Base-by-base conservation (phyloP, 805 yeast genomes). In the Metschnikowia anglica region DNA sequence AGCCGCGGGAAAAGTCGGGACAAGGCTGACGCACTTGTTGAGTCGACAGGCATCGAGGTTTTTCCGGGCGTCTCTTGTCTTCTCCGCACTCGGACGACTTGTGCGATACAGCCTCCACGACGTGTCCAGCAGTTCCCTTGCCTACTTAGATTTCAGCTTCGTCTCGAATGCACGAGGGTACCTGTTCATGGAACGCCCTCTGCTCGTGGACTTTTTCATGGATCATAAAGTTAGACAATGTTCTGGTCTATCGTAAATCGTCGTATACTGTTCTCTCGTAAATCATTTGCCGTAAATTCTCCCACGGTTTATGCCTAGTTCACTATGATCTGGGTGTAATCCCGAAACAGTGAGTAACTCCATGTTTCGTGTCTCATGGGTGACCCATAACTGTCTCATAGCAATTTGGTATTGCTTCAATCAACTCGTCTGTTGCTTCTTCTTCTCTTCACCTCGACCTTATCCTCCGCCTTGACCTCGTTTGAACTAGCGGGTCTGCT, bases 1-100 rank as follows among this genome's bases (percentile, higher is more conserved):
- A 38, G 35, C 41, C 17, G 30, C 41, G 41, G 41, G 41, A 12
- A 13, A 38, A 38, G 8, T 12, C 42, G 42, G 42, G 42, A 27
- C 5, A 20, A 32, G 23, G 5, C 13, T 29, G 41, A 36, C 21
- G 18, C 29, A 17, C 15, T 9, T 18, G 12, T 17, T 32, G 42
- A 37, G 20, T 27, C 11, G 17, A 21, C 27, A 24, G 37, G 42
- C 42, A 20, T 31, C 26, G 26, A 21, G 29, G 37, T 32, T 39
- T 32, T 39, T 39, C 37, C 42, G 37, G 27, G 5, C 13, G 27
- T 28, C n/a, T 17, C 13, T 25, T 8, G 13, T 29, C 12, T 32
- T 32, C 42, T 39, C 42, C 42, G 42, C 42, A 32, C 36, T 39
- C 42, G 42, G 42, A 12, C 15, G 20, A 21, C 11, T 16, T 20